A percentile compares a stretch with the other conserved stretches of the same genome.
phyloP scores from a whole-genome alignment of 2,329 filamentous ascomycete species.

The Colletotrichum sp. region DNA sequence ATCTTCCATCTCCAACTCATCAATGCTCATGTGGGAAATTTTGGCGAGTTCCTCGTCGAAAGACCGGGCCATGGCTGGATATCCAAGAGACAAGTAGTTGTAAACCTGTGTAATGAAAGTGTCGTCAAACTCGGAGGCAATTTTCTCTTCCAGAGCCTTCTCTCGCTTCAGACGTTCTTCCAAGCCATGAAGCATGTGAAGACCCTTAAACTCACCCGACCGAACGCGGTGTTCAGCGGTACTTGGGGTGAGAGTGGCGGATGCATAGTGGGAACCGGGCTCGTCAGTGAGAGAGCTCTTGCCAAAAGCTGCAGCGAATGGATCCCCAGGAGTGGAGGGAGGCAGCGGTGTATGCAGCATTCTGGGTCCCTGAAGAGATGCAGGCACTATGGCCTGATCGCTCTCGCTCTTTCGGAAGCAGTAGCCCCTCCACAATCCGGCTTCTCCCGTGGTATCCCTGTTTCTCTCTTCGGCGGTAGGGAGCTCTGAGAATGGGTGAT shows the following conservation, averaged over 20 bases:
- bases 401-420: slow-evolving; percentile 52
- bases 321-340: slow-evolving; percentile 45
- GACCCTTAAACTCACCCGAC: slow-evolving; percentile 42
- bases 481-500: slow-evolving; percentile 64
- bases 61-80: slow-evolving; percentile 81
- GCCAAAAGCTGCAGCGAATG: slow-evolving; percentile 46
- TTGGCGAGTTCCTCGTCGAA: slow-evolving; percentile 87
- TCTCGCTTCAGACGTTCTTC: slow-evolving; percentile 56
- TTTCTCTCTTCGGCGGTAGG: slow-evolving; percentile 51
- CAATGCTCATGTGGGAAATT: slow-evolving; percentile 73
- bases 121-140: slow-evolving; percentile 76
- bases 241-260: slow-evolving; percentile 23
- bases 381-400: slow-evolving; percentile 42
- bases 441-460: slow-evolving; percentile 60
- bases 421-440: slow-evolving; percentile 80
- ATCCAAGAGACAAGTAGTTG: slow-evolving; percentile 93
- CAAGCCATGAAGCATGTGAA: slow-evolving; percentile 56
- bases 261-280: slow-evolving; percentile 33
- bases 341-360: slow-evolving; percentile 57
- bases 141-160: slow-evolving; percentile 57
- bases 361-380: slow-evolving; percentile 48
- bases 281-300: slow-evolving; percentile 44
- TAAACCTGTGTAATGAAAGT: slow-evolving; percentile 93
- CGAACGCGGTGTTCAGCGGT: slow-evolving; percentile 30
- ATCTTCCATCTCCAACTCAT: slow-evolving; percentile 77